These are phyloP conservation scores for Fusarium sambucinum DNA, from an alignment of 2,329 filamentous ascomycete species.

Conservation along the genomic window DNA sequence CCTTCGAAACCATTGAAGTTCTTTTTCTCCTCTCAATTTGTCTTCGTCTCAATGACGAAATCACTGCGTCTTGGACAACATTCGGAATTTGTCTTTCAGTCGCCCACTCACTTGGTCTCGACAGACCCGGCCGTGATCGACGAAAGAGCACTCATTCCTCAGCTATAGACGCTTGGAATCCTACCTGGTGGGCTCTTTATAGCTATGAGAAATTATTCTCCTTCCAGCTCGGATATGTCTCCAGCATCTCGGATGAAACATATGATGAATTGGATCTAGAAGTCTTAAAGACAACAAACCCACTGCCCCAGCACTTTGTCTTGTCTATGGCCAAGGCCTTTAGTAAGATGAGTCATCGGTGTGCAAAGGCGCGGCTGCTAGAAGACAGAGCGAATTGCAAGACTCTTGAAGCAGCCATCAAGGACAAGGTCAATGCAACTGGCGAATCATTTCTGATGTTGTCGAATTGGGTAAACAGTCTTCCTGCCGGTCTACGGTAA, in stretches of 20 bases:
- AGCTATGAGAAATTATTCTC: slow-evolving; percentile 19
- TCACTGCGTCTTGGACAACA: slow-evolving; percentile 12
- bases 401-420: not conserved
- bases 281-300: rapidly evolving
- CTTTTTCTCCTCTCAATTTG: slow-evolving; percentile 3
- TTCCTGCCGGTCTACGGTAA: not conserved
- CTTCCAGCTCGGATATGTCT: not conserved
- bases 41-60: slow-evolving; percentile 11
- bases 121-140: rapidly evolving
- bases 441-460: slow-evolving; percentile 12
- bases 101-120: not conserved
- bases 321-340: slow-evolving; percentile 1
- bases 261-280: not conserved
- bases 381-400: slow-evolving; percentile 6
- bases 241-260: not conserved
- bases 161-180: not conserved
- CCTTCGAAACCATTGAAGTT: slow-evolving; percentile 4
- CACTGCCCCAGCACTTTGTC: rapidly evolving
- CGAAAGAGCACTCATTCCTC: not conserved
- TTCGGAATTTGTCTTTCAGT: not conserved
- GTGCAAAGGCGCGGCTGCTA: slow-evolving; percentile 5
- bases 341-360: slow-evolving; percentile 1
- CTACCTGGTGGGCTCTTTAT: slow-evolving; percentile 7
- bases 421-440: slow-evolving; percentile 1
- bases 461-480: not conserved